Evolutionary conservation across 257 asterid genomes (phyloP), one percentile per base, ranked within the genome.

Genomic region (Ajuga chamaepitys): DNA sequence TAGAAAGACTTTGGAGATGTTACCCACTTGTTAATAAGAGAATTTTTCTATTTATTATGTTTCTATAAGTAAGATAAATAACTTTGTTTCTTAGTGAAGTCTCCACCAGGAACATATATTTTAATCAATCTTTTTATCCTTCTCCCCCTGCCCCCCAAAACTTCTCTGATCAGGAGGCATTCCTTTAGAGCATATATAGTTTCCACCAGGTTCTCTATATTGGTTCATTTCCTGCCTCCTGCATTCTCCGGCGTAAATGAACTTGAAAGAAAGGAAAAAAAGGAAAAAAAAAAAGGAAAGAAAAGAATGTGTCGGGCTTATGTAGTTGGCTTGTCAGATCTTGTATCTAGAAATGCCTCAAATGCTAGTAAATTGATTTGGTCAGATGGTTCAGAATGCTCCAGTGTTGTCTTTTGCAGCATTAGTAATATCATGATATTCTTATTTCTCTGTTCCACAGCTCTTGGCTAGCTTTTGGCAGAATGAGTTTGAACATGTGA

Each of bases 391-490:
- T 67, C 40, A 32, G 56, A 62, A 37, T 55, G 21, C 35, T 25
- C 42, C 20, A 38, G 7, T 16, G 70, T 54, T 32, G 65, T 54
- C 28, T 64, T 45, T 71, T 66, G 41, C 64, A 54, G 30, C 60
- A 62, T 54, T 30, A 51, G 66, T 37, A 59, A 51, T 26, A 18
- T 76, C 30, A 58, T 62, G 45, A 72, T 53, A 55, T 48, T 25
- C 38, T 60, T 18, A 37, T 46, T 68, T 61, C 50, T 41, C 30
- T 74, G 34, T 66, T 75, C 72, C 54, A 69, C 88, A 93, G 99
- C 88, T 93, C 73, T 67, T 93, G 77, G 99, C 85, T 71, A 87
- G 99, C 94, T 93, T 89, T 76, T 93, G 99, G 99, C 97, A 87
- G 86, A 85, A 85, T 40, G 95, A 93, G 74, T 79, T 78, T 58